Evolutionary conservation across 768 basidiomycete genomes (phyloP).

Genomic region (Daedaleopsis nitida): DNA sequence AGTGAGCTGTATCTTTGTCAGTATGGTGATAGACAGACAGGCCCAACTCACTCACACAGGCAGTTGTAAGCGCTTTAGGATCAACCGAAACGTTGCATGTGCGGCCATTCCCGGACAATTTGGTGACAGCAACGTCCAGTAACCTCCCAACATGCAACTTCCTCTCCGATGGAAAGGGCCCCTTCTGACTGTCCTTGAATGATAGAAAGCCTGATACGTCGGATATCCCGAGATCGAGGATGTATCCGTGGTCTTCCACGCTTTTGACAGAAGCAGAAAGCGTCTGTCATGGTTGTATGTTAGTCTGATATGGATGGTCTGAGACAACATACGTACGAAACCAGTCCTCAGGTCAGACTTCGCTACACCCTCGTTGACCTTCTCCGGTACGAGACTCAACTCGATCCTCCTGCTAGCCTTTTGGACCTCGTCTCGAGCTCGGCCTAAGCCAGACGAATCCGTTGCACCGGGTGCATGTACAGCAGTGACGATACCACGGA

Average conservation of each 20-base stretch:
- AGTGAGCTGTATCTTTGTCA: slow-evolving; percentile 50
- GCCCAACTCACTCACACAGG: slow-evolving; percentile 48
- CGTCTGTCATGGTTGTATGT: slow-evolving; percentile 47
- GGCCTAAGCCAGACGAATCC: slow-evolving; percentile 57
- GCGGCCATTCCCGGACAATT: slow-evolving; percentile 75
- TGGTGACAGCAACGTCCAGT: slow-evolving; percentile 64
- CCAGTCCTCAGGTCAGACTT: slow-evolving; percentile 77
- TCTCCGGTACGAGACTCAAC: slow-evolving; percentile 79
- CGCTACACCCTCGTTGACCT: slow-evolving; percentile 79
- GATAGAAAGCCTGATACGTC: slow-evolving; percentile 84
- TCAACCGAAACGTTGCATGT: slow-evolving; percentile 72
- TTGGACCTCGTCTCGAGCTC: slow-evolving; percentile 65
- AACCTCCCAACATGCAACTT: slow-evolving; percentile 66
- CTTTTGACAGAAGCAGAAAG: slow-evolving; percentile 78
- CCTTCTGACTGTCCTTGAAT: slow-evolving; percentile 66
- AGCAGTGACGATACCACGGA: slow-evolving; percentile 74
- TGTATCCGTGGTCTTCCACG: slow-evolving; percentile 94
- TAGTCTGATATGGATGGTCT: neutral
- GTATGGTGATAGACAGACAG: neutral
- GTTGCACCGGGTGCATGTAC: slow-evolving; percentile 69
- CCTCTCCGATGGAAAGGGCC: slow-evolving; percentile 28
- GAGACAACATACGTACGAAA: slow-evolving; percentile 56
- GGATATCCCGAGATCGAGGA: slow-evolving; percentile 79
- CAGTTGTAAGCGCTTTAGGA: slow-evolving; percentile 45
- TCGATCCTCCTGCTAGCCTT: slow-evolving; percentile 80